Conservation (phyloP, 345 rosid species). For the Acer negundo region DNA sequence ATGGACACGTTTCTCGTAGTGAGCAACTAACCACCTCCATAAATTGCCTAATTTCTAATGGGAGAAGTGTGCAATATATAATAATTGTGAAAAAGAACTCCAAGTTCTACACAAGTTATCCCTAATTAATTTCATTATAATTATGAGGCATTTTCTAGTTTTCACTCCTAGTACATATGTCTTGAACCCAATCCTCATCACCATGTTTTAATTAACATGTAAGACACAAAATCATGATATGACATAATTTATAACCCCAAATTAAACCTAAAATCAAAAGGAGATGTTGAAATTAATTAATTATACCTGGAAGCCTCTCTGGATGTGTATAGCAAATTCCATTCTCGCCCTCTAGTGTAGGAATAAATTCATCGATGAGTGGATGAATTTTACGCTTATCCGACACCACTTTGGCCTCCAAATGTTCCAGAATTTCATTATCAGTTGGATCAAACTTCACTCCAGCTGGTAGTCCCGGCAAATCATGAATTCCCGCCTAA, state of each 20-base stretch:
- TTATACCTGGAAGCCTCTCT: slow-evolving; percentile 79
- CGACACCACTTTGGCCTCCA: slow-evolving; percentile 70
- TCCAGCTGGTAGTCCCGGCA: slow-evolving; percentile 92
- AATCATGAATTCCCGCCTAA: slow-evolving; percentile 65
- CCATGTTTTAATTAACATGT: not conserved
- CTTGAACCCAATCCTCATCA: not conserved
- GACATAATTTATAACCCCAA: not conserved
- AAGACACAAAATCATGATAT: not conserved
- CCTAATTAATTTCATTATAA: not conserved
- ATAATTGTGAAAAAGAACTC: not conserved
- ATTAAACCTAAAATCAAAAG: not conserved
- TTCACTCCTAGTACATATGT: not conserved
- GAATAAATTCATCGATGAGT: slow-evolving; percentile 82
- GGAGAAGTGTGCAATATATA: not conserved
- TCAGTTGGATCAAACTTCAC: slow-evolving; percentile 94
- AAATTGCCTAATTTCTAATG: not conserved
- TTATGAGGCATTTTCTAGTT: not conserved
- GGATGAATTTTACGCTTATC: slow-evolving; percentile 72
- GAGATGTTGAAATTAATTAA: not conserved
- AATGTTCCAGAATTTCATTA: slow-evolving; percentile 84
- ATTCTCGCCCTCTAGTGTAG: slow-evolving; percentile 79
- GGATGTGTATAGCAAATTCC: slow-evolving; percentile 98
- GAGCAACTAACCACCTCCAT: not conserved
- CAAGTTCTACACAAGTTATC: not conserved
- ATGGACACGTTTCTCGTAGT: no score